phyloP scores from a whole-genome alignment of 2,329 filamentous ascomycete species.

The Thielaviopsis euricoi region DNA sequence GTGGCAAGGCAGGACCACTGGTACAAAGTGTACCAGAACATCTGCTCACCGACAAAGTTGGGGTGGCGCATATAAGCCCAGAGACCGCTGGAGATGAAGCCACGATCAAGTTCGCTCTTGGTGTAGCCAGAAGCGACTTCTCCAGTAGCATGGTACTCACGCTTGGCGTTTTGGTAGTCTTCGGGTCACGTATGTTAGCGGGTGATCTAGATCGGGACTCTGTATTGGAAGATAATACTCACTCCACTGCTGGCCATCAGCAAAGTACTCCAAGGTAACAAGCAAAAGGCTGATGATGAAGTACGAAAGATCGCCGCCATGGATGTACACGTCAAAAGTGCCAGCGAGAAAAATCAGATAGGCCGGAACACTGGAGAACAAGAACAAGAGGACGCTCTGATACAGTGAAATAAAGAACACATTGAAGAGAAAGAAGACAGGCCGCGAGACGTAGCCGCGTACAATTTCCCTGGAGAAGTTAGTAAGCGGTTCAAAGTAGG shows the following conservation, averaged over 20 bases:
- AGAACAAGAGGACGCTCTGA: constrained; percentile 68
- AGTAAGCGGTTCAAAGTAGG: constrained; percentile 13
- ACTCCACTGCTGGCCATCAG: constrained; percentile 89
- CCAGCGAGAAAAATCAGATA: constrained; percentile 68
- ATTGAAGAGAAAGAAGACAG: constrained; percentile 71
- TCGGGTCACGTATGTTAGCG: background rate
- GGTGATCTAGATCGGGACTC: constrained; percentile 7
- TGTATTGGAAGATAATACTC: constrained; percentile 16
- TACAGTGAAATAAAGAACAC: constrained; percentile 72
- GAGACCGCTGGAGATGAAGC: constrained; percentile 70
- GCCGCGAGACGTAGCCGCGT: constrained; percentile 43
- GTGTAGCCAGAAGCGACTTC: constrained; percentile 50
- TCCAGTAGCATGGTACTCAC: constrained; percentile 53
- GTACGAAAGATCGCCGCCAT: constrained; percentile 30
- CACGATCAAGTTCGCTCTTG: constrained; percentile 68
- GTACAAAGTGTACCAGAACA: constrained; percentile 77
- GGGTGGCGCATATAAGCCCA: constrained; percentile 85
- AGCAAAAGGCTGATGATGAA: constrained; percentile 30
- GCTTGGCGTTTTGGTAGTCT: constrained; percentile 72
- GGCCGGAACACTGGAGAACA: constrained; percentile 57
- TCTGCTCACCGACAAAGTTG: constrained; percentile 86
- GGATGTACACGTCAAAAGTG: constrained; percentile 37
- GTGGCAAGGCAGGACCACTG: constrained; percentile 71
- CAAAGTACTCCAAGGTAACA: constrained; percentile 55
- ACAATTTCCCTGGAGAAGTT: constrained; percentile 45